These are phyloP conservation scores for Neurospora sp. DNA, from an alignment of 495 filamentous ascomycete genomes.

Conservation along the genomic window DNA sequence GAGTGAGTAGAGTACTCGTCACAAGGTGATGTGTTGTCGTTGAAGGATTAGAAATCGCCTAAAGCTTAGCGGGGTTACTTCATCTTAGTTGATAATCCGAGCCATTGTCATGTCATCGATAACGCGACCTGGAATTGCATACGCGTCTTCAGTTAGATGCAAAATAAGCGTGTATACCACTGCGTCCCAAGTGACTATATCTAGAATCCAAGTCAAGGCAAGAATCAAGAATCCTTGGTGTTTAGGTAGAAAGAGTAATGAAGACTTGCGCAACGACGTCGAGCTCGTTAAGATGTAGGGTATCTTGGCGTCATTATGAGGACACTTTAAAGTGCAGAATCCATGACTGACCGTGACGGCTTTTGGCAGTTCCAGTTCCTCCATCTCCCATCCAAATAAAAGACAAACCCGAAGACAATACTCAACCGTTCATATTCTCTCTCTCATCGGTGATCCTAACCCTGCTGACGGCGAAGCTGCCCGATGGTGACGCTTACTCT, in stretches of 20 bases:
- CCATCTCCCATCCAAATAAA: neutral
- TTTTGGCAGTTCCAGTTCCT: neutral
- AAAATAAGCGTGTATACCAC: neutral
- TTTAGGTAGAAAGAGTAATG: neutral
- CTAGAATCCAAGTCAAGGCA: neutral
- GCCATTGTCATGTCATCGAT: neutral
- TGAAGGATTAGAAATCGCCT: neutral
- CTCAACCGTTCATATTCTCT: neutral
- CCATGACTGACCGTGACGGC: neutral
- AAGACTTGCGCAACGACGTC: neutral
- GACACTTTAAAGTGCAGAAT: neutral
- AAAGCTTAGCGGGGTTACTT: neutral
- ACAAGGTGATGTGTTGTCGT: neutral
- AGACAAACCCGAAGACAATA: neutral
- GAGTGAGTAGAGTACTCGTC: neutral
- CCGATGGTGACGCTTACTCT: neutral
- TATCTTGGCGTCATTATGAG: neutral
- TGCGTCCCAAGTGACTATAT: neutral
- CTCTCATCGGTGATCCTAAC: neutral
- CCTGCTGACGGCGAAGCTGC: neutral
- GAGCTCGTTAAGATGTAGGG: neutral
- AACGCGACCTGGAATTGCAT: neutral
- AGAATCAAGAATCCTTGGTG: neutral
- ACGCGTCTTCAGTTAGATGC: neutral
- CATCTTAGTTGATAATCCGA: neutral